Conservation (phyloP, 352 stramenopile species). For the Phytopythium mirpurense region DNA sequence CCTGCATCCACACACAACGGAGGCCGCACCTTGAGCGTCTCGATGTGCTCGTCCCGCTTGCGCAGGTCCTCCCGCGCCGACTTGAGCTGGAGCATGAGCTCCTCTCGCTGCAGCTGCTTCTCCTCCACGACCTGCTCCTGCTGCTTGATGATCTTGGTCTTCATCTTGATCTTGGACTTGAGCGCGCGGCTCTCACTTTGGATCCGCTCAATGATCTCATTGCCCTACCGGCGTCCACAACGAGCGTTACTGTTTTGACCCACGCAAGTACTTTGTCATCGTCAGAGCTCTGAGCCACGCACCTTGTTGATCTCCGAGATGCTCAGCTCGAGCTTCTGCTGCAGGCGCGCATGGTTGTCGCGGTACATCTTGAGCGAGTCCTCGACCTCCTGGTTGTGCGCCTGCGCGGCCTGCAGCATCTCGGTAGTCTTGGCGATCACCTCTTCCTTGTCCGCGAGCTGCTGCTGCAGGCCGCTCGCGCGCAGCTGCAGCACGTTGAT, state of each 20-base stretch:
- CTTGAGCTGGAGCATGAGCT: constrained; percentile 58
- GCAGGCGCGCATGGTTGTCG: constrained; percentile 72
- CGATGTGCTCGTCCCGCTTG: constrained; percentile 65
- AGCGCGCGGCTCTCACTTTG: constrained; percentile 76
- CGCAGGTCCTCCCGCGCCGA: constrained; percentile 59
- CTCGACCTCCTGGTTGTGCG: constrained; percentile 79
- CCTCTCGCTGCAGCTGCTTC: constrained; percentile 70
- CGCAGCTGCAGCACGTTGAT: constrained; percentile 76
- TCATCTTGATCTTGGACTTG: constrained; percentile 82
- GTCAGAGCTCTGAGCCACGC: too few species aligned
- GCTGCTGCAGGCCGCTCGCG: constrained; percentile 59
- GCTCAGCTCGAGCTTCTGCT: constrained; percentile 86
- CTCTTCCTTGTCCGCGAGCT: constrained; percentile 74
- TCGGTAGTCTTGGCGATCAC: constrained; percentile 71
- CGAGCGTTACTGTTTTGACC: not conserved
- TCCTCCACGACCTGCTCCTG: constrained; percentile 82
- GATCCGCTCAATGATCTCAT: constrained; percentile 88
- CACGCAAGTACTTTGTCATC: too few species aligned
- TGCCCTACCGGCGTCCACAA: constrained; percentile 41
- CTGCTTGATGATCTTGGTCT: constrained; percentile 88
- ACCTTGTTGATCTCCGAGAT: constrained; percentile 92
- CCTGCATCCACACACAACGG: too few species aligned
- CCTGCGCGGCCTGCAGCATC: constrained; percentile 54
- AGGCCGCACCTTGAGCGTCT: constrained; percentile 59
- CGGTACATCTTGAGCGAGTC: constrained; percentile 87